A percentile compares a stretch with the other conserved stretches of the same genome.
Conservation (phyloP, 176 grass and related monocot species). For the Phoenix dactylifera region DNA sequence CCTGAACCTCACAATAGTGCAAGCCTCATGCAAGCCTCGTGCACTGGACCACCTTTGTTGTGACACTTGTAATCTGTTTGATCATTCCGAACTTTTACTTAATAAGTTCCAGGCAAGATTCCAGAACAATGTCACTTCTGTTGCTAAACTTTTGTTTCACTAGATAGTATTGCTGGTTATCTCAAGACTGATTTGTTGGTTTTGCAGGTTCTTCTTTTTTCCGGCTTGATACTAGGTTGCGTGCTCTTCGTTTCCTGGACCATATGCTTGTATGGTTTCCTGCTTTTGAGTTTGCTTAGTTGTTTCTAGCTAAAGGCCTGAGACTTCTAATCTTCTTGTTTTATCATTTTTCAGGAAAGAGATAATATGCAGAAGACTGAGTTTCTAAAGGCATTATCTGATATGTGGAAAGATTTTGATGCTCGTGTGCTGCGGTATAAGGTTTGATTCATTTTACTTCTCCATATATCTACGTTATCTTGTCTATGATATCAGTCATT, state of each 20-base stretch:
- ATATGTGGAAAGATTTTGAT: constrained; percentile 99
- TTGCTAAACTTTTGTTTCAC: constrained; percentile 3
- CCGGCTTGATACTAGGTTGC: constrained; percentile 87
- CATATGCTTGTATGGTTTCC: constrained; percentile 83
- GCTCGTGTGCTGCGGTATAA: constrained; percentile 91
- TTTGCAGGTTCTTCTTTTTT: constrained; percentile 91
- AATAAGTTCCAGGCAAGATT: no score
- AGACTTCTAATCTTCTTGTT: background rate
- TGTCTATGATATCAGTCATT: no score
- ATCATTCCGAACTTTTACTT: no score
- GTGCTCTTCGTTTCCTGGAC: constrained; percentile 98
- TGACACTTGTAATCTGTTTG: no score
- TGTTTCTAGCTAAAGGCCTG: background rate
- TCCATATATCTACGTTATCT: no score
- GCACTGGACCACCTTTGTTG: no score
- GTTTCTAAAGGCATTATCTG: constrained; percentile 93
- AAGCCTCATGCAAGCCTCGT: no score
- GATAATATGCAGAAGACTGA: constrained; percentile 99
- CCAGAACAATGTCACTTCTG: background rate
- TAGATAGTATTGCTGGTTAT: constrained; percentile 8
- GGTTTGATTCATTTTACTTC: constrained; percentile 39
- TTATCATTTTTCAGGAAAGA: constrained; percentile 65
- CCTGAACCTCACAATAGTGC: no score
- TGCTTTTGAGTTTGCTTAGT: background rate
- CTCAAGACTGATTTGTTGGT: constrained; percentile 2